Evolutionary conservation across 2,329 filamentous ascomycete species (phyloP).

Genomic region (Trichoderma cornu-damae): DNA sequence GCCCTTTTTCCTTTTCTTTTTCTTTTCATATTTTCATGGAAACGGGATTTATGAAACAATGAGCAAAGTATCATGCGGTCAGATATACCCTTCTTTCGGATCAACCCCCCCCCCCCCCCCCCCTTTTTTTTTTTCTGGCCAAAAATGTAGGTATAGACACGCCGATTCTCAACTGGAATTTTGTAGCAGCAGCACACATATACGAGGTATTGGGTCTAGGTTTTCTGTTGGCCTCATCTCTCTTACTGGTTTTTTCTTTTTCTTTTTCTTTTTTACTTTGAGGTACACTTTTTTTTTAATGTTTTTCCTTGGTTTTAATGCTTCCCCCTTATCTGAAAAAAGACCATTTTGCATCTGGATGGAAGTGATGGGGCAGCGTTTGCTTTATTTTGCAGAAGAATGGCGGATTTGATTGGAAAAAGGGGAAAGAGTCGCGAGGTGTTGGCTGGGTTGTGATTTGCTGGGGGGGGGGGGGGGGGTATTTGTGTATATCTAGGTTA

Average conservation of each 20-base stretch:
- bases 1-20: neutral
- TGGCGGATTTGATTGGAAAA: neutral
- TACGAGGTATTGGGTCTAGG: neutral
- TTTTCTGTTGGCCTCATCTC: neutral
- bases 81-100: constrained; percentile 9
- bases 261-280: neutral
- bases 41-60: constrained; percentile 4
- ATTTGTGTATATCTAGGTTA: constrained; percentile 12
- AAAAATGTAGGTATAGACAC: constrained; percentile 2
- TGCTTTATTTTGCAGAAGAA: neutral
- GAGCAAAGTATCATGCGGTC: constrained; percentile 1
- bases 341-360: neutral
- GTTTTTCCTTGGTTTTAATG: neutral
- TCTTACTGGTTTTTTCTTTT: neutral
- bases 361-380: constrained; percentile 2
- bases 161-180: neutral
- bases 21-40: neutral
- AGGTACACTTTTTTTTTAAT: neutral
- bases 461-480: neutral
- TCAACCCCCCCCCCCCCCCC: neutral
- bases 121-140: neutral
- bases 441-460: neutral
- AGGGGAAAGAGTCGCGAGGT: neutral
- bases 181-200: constrained; percentile 6
- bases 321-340: neutral